Conservation (phyloP, 306 rosid species). For the Ormosia emarginata region DNA sequence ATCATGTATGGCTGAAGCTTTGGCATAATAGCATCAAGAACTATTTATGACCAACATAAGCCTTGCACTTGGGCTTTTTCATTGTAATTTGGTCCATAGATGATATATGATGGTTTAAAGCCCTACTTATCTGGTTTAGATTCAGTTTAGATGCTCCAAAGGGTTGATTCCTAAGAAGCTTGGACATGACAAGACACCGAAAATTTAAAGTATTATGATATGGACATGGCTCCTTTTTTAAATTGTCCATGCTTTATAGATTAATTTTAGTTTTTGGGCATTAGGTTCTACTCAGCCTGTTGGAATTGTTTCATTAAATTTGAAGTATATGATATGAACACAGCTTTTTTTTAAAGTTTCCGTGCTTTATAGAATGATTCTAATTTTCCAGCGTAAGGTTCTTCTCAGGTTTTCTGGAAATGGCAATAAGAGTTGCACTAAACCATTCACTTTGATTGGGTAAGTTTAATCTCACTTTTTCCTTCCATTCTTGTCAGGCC, state of each 20-base stretch:
- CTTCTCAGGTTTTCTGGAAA: background rate
- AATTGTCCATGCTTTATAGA: background rate
- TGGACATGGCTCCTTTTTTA: background rate
- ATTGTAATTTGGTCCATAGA: background rate
- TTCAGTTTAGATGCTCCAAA: background rate
- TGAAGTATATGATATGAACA: background rate
- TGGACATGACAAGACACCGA: background rate
- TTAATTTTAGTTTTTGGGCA: background rate
- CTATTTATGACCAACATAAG: background rate
- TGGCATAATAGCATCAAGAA: background rate
- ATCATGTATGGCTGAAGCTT: background rate
- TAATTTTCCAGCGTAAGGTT: background rate
- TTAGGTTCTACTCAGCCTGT: background rate
- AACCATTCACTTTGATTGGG: background rate
- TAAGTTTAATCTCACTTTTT: background rate
- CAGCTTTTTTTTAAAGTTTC: background rate
- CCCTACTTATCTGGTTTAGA: background rate
- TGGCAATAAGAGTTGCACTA: background rate
- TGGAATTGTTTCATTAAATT: background rate
- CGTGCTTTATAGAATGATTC: conserved; percentile 4
- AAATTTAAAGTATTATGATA: background rate
- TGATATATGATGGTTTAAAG: conserved; percentile 9
- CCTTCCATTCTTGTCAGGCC: conserved; percentile 48
- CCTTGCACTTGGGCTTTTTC: background rate
- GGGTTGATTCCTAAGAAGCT: background rate